A percentile compares a stretch with the other conserved stretches of the same genome.
Evolutionary conservation across 1,284 basidiomycete genomes (phyloP).

Genomic region (Irpex lacteus): DNA sequence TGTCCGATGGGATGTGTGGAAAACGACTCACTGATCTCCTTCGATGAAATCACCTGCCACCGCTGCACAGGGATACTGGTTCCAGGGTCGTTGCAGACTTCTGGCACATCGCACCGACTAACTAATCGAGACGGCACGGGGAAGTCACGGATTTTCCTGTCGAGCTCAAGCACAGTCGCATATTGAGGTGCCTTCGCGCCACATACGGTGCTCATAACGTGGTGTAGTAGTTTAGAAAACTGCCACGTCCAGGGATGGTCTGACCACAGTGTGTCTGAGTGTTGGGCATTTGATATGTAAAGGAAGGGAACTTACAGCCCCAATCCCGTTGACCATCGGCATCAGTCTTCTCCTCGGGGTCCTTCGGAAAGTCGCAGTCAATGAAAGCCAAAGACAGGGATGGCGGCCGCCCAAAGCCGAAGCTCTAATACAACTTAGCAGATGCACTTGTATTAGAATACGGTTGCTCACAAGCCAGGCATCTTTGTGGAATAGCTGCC

Average conservation of each 20-base stretch:
- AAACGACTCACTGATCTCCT: slow-evolving; percentile 54
- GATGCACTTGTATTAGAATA: not conserved
- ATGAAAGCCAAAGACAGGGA: slow-evolving; percentile 50
- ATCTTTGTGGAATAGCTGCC: slow-evolving; percentile 60
- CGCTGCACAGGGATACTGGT: slow-evolving; percentile 37
- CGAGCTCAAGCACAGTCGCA: slow-evolving; percentile 40
- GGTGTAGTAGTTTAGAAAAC: slow-evolving; percentile 50
- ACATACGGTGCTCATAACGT: slow-evolving; percentile 51
- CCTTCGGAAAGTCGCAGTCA: slow-evolving; percentile 53
- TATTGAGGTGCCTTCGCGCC: slow-evolving; percentile 50
- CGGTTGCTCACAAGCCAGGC: slow-evolving; percentile 49
- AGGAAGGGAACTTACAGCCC: slow-evolving; percentile 41
- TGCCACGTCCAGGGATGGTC: slow-evolving; percentile 57
- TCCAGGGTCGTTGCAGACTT: slow-evolving; percentile 19
- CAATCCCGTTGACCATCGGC: slow-evolving; percentile 39
- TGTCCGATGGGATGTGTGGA: not conserved
- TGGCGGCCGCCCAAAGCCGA: slow-evolving; percentile 60
- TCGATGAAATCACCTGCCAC: slow-evolving; percentile 46
- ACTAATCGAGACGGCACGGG: slow-evolving; percentile 47
- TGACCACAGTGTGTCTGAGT: slow-evolving; percentile 20
- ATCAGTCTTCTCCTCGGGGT: slow-evolving; percentile 36
- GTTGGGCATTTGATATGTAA: not conserved
- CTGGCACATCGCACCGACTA: slow-evolving; percentile 28
- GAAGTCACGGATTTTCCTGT: slow-evolving; percentile 43
- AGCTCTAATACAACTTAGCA: slow-evolving; percentile 42